Conservation (phyloP, 805 yeast genomes). For the Dipodascus geniculatus region DNA sequence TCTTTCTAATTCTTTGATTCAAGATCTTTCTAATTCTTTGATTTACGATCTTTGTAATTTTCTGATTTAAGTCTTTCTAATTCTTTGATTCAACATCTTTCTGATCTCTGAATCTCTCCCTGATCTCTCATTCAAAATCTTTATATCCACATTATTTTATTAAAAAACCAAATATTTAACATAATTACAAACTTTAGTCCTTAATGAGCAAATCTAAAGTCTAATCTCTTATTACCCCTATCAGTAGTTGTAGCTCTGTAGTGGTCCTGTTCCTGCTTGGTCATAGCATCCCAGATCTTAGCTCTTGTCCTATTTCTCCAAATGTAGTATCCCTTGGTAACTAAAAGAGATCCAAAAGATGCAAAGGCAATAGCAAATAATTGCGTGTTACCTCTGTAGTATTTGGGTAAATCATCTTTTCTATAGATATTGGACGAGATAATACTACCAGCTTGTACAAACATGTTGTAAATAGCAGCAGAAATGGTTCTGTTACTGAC, state of each 20-base stretch:
- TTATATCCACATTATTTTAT: too few species aligned
- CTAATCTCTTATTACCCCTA: constrained; percentile 1
- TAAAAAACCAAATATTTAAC: not conserved
- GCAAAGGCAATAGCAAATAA: constrained; percentile 13
- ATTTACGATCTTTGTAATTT: too few species aligned
- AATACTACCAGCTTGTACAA: constrained; percentile 46
- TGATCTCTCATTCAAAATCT: too few species aligned
- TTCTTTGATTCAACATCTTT: too few species aligned
- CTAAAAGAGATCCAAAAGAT: not conserved
- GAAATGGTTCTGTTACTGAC: constrained; percentile 53
- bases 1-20: too few species aligned
- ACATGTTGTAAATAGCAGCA: constrained; percentile 52
- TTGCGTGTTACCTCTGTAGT: constrained; percentile 42
- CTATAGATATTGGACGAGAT: constrained; percentile 45
- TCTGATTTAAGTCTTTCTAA: too few species aligned
- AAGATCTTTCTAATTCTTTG: too few species aligned
- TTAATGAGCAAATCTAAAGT: constrained; percentile 3
- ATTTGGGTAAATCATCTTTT: constrained; percentile 43
- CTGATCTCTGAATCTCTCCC: too few species aligned
- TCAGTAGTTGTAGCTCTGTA: not conserved
- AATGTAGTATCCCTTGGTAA: not conserved
- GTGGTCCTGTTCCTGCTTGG: not conserved
- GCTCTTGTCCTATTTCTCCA: not conserved
- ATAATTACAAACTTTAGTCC: not conserved
- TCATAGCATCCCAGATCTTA: not conserved